Conservation (phyloP, 1,284 basidiomycete genomes). For the Schizophyllum amplum region DNA sequence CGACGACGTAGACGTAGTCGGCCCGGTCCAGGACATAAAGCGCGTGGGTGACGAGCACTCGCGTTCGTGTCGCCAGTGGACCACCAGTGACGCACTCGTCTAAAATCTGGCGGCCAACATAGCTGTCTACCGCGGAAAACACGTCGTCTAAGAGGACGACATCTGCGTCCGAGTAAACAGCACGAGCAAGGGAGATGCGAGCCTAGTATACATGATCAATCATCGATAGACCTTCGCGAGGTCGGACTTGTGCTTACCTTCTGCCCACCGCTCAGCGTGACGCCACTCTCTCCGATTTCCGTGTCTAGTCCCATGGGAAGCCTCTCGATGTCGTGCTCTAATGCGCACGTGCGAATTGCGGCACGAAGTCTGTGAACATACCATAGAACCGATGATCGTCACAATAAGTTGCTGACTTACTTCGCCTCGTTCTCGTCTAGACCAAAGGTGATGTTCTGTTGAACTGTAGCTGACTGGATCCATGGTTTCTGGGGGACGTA, state of each 20-base stretch:
- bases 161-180: conserved; percentile 69
- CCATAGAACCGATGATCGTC: conserved; percentile 1
- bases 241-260: conserved; percentile 50
- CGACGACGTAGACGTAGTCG: conserved; percentile 67
- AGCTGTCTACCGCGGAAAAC: conserved; percentile 67
- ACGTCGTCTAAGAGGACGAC: conserved; percentile 71
- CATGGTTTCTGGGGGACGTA: conserved; percentile 76
- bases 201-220: conserved; percentile 36
- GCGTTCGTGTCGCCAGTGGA: conserved; percentile 52
- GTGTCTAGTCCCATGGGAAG: conserved; percentile 62
- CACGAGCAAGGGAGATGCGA: conserved; percentile 74
- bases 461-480: conserved; percentile 70
- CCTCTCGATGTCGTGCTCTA: conserved; percentile 60
- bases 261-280: conserved; percentile 48
- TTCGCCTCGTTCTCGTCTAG: conserved; percentile 44
- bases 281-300: conserved; percentile 82
- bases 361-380: conserved; percentile 33
- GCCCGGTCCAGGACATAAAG: conserved; percentile 62
- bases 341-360: conserved; percentile 51
- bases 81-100: conserved; percentile 52
- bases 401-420: conserved; percentile 21
- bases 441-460: conserved; percentile 64
- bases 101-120: conserved; percentile 53
- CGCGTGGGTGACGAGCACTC: conserved; percentile 75
- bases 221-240: conserved; percentile 18